Evolutionary conservation across 225 moss, liverwort and hornwort species (phyloP).

Genomic region (Straminergon stramineum): DNA sequence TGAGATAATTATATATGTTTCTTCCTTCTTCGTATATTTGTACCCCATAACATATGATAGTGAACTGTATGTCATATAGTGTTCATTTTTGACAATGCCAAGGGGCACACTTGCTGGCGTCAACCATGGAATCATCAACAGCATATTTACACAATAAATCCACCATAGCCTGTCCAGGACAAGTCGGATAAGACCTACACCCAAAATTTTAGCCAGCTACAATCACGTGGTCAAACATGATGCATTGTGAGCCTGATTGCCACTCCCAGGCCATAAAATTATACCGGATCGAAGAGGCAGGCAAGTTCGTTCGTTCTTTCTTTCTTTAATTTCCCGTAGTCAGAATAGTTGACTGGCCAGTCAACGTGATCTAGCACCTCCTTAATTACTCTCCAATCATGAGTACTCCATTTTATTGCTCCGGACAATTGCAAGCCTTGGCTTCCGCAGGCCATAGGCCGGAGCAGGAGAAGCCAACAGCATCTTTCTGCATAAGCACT

Average conservation of each 20-base stretch:
- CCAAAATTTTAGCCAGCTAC: neutral
- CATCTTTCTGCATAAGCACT: neutral
- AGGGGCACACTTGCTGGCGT: neutral
- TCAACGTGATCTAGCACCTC: neutral
- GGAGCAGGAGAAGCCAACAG: neutral
- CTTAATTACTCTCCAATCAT: neutral
- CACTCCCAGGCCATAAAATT: neutral
- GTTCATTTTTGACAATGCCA: neutral
- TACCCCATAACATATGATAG: neutral
- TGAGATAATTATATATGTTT: neutral
- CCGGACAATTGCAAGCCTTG: neutral
- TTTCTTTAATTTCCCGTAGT: neutral
- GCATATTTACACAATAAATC: neutral
- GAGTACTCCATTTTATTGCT: neutral
- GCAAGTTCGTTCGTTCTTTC: neutral
- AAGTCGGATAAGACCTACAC: neutral
- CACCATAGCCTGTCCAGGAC: neutral
- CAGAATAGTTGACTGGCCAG: neutral
- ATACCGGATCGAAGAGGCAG: neutral
- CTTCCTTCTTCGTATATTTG: neutral
- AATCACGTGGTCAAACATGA: neutral
- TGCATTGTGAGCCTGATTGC: neutral
- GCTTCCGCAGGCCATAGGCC: neutral
- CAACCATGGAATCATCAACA: neutral
- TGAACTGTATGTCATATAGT: neutral